Conservation (phyloP, 495 filamentous ascomycete species). For the Daldinia childiae region DNA sequence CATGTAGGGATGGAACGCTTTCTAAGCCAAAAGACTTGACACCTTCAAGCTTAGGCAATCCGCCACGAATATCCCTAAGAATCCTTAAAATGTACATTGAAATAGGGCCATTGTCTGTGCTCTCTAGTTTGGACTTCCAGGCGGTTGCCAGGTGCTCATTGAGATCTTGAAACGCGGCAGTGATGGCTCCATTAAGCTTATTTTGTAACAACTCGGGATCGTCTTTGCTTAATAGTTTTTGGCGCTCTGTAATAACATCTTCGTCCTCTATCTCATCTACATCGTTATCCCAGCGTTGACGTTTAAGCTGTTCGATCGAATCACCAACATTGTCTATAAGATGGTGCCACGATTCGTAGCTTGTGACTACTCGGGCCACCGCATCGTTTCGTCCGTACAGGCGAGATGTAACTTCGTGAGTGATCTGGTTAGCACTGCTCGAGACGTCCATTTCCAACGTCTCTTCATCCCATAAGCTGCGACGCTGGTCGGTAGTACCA, state of each 20-base stretch:
- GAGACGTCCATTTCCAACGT: slow-evolving; percentile 57
- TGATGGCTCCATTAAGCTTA: slow-evolving; percentile 65
- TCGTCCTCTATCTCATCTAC: slow-evolving; percentile 80
- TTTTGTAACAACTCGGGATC: slow-evolving; percentile 74
- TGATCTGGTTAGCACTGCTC: slow-evolving; percentile 55
- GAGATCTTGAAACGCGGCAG: slow-evolving; percentile 66
- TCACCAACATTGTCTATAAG: slow-evolving; percentile 67
- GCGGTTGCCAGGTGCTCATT: slow-evolving; percentile 61
- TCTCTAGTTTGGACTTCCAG: slow-evolving; percentile 56
- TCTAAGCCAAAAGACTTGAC: slow-evolving; percentile 58
- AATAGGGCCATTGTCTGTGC: slow-evolving; percentile 60
- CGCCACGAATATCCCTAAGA: slow-evolving; percentile 75
- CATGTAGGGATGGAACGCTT: slow-evolving; percentile 67
- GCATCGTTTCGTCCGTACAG: slow-evolving; percentile 72
- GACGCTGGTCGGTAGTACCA: slow-evolving; percentile 56
- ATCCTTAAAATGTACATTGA: slow-evolving; percentile 78
- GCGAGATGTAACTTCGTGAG: slow-evolving; percentile 55
- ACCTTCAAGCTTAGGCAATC: slow-evolving; percentile 63
- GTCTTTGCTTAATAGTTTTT: slow-evolving; percentile 71
- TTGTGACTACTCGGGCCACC: slow-evolving; percentile 65
- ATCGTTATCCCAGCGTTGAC: slow-evolving; percentile 78
- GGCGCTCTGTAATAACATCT: slow-evolving; percentile 71
- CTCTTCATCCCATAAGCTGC: slow-evolving; percentile 69
- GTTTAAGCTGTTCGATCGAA: slow-evolving; percentile 71
- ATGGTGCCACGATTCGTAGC: slow-evolving; percentile 74